Conservation (phyloP, 306 rosid genomes). For the Malus sieversii region DNA sequence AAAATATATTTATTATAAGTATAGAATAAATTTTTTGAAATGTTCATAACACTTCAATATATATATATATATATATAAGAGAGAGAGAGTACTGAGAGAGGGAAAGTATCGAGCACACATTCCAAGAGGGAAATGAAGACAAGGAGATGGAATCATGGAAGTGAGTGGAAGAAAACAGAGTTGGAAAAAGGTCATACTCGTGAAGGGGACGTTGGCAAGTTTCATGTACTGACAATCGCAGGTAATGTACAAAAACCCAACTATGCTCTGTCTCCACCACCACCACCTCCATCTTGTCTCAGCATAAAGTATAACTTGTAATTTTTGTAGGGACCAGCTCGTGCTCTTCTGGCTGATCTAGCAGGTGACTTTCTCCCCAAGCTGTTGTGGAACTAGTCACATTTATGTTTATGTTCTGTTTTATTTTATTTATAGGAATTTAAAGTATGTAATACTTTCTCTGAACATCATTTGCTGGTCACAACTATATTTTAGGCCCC, state of each 20-base stretch:
- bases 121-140: constrained; percentile 68
- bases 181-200: constrained; percentile 71
- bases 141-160: constrained; percentile 36
- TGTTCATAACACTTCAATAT: no score
- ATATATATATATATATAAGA: not conserved
- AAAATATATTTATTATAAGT: no score
- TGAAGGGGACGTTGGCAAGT: constrained; percentile 53
- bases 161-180: constrained; percentile 56
- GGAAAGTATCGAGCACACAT: constrained; percentile 52
- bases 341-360: constrained; percentile 98
- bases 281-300: constrained; percentile 6
- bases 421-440: not conserved
- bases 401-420: not conserved
- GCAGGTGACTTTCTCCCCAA: constrained; percentile 45
- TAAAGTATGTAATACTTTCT: not conserved
- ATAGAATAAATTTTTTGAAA: no score
- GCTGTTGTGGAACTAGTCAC: not conserved
- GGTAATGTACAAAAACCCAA: constrained; percentile 23
- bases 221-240: constrained; percentile 36
- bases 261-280: constrained; percentile 17
- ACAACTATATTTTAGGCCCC: constrained; percentile 49
- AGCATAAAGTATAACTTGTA: constrained; percentile 8
- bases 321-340: constrained; percentile 84
- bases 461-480: not conserved
- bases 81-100: constrained; percentile 5